These are phyloP conservation scores for Cyathus pygmaeus DNA, from an alignment of 1,284 basidiomycete genomes.

Conservation along the genomic window DNA sequence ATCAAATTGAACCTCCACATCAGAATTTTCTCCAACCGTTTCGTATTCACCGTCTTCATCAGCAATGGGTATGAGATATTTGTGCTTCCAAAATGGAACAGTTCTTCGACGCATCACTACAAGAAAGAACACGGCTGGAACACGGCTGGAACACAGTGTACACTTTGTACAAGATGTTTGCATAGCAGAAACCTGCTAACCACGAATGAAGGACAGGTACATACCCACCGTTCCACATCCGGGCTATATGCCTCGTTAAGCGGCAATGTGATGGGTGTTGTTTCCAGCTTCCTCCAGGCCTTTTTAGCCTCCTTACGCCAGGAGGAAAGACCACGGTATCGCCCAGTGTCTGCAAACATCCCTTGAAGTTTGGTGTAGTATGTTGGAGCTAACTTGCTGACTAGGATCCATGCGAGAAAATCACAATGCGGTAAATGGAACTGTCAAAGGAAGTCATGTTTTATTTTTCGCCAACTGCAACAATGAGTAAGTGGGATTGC, in stretches of 20 bases:
- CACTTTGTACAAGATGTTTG: conserved; percentile 34
- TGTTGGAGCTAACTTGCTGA: conserved; percentile 15
- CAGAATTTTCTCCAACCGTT: not conserved
- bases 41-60: not conserved
- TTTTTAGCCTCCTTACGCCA: conserved; percentile 25
- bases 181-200: conserved; percentile 32
- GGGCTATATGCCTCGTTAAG: conserved; percentile 11
- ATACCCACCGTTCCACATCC: conserved; percentile 25
- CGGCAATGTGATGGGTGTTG: conserved; percentile 5
- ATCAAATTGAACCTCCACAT: not conserved
- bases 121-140: conserved; percentile 30
- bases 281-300: conserved; percentile 13
- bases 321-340: conserved; percentile 12
- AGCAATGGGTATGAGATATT: conserved; percentile 7
- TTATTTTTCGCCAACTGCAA: conserved; percentile 25
- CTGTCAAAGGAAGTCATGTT: conserved; percentile 21
- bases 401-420: conserved; percentile 19
- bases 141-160: conserved; percentile 16
- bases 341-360: conserved; percentile 12
- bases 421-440: conserved; percentile 16
- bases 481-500: conserved; percentile 3
- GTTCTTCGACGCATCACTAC: conserved; percentile 20
- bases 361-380: conserved; percentile 17
- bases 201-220: conserved; percentile 24
- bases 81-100: conserved; percentile 26